A percentile compares a stretch with the other conserved stretches of the same genome.
Conservation (phyloP, 305 asterid genomes). For the Ilex paraguariensis region DNA sequence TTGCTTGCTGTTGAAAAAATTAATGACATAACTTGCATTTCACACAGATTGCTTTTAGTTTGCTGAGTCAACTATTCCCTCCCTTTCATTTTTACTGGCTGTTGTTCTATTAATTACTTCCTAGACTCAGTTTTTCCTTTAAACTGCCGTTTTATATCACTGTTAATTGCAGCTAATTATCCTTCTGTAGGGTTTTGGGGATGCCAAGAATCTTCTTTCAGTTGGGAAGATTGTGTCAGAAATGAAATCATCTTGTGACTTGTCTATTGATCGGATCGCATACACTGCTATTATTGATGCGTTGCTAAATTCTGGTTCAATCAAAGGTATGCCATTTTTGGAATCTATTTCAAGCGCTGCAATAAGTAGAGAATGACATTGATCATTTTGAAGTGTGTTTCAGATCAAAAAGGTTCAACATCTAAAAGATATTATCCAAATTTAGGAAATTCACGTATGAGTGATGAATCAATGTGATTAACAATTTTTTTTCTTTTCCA, state of each 20-base stretch:
- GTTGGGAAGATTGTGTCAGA: conserved; percentile 43
- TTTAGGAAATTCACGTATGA: no score
- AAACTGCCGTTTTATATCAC: no score
- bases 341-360: conserved; percentile 14
- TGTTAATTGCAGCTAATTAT: no score
- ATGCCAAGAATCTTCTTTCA: conserved; percentile 40
- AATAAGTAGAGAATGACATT: conserved; percentile 4
- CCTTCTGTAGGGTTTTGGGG: conserved; percentile 55
- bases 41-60: no score
- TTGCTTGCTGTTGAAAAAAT: no score
- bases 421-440: background rate
- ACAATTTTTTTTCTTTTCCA: no score
- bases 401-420: background rate
- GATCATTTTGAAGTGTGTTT: background rate
- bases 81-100: no score
- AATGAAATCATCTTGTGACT: conserved; percentile 43
- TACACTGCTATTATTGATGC: conserved; percentile 56
- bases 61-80: no score
- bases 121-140: no score
- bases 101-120: no score
- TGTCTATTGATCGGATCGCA: conserved; percentile 62
- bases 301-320: conserved; percentile 52
- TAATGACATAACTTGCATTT: no score
- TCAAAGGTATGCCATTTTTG: conserved; percentile 38
- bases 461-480: no score